These are phyloP conservation scores for Wallacemonas sp. DNA, from an alignment of 208 protist species.

Conservation along the genomic window DNA sequence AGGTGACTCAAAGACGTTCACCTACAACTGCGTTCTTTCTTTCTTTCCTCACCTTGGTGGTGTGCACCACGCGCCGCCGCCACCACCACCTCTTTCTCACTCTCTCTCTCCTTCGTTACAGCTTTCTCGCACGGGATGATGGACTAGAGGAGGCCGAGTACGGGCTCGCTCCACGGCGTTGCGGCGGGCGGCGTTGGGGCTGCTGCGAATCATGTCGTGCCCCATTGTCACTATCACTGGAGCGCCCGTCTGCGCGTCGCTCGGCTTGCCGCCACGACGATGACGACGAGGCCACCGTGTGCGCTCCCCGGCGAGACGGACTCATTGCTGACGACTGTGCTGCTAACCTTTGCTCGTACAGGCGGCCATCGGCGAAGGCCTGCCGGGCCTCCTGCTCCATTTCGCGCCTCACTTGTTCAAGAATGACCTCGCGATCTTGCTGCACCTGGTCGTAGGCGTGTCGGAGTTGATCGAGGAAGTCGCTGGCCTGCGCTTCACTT, in stretches of 20 bases:
- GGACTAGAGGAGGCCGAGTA: background rate
- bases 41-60: no score
- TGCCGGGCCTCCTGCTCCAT: constrained; percentile 72
- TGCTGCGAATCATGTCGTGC: background rate
- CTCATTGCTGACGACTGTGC: no score
- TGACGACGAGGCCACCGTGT: background rate
- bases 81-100: no score
- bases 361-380: constrained; percentile 71
- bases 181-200: background rate
- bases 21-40: background rate
- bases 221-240: background rate
- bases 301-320: no score
- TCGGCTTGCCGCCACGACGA: background rate
- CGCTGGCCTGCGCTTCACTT: constrained; percentile 56
- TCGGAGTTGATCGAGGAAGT: constrained; percentile 67
- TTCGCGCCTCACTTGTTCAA: constrained; percentile 61
- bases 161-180: background rate
- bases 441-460: constrained; percentile 73
- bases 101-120: background rate
- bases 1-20: no score
- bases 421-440: constrained; percentile 63
- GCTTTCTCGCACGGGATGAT: background rate
- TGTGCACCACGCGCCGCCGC: no score
- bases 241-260: background rate
- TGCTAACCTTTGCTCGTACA: constrained; percentile 46